Conservation (phyloP, 352 stramenopile genomes). For the Blastocystis sp. region DNA sequence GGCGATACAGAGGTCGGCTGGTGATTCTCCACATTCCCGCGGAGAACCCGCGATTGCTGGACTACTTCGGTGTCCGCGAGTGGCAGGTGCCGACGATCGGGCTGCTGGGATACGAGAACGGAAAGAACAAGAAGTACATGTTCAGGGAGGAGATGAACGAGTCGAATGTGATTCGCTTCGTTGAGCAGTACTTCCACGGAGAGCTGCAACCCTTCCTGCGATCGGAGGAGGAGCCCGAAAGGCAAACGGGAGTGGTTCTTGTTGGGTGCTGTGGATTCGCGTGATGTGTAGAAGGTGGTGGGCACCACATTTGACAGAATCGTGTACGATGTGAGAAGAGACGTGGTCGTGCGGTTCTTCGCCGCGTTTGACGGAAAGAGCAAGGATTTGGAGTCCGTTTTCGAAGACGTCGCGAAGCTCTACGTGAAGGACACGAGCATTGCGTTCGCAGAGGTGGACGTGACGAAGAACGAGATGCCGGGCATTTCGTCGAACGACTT, state of each 20-base stretch:
- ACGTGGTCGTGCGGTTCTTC: conserved; percentile 44
- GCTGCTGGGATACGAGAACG: not conserved
- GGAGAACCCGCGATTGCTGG: conserved; percentile 54
- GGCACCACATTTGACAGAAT: conserved; percentile 27
- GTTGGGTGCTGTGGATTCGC: not conserved
- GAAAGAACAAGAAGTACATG: not conserved
- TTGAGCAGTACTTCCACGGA: conserved; percentile 18
- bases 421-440: conserved; percentile 10
- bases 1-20: not conserved
- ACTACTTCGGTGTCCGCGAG: conserved; percentile 29
- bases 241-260: conserved; percentile 11
- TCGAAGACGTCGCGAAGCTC: not conserved
- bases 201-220: conserved; percentile 10
- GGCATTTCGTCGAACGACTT: conserved; percentile 24
- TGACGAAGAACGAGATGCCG: conserved; percentile 55
- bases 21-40: conserved; percentile 46
- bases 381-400: conserved; percentile 15
- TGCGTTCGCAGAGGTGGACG: conserved; percentile 20
- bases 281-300: conserved; percentile 34
- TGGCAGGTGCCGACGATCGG: conserved; percentile 9
- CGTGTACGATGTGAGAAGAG: conserved; percentile 20
- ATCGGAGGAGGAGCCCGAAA: conserved; percentile 35
- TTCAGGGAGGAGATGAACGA: conserved; percentile 20
- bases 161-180: not conserved
- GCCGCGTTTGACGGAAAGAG: conserved; percentile 52